Conservation (phyloP, 495 filamentous ascomycete species). For the Extremus antarcticus region DNA sequence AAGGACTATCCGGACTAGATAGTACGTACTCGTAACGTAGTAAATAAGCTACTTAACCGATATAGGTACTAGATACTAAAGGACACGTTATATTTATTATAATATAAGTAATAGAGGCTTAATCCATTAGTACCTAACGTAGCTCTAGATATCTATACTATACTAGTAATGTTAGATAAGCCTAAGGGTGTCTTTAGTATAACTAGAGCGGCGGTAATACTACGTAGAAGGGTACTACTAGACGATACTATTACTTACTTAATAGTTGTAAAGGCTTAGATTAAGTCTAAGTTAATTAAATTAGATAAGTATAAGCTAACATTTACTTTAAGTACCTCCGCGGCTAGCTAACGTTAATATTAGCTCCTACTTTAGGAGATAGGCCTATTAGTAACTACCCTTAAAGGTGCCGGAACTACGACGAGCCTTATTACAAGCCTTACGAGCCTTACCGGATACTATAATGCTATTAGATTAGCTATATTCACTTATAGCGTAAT, state of each 20-base stretch:
- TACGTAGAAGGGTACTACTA: not conserved
- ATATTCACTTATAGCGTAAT: no score
- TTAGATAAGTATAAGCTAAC: not conserved
- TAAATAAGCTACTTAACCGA: not conserved
- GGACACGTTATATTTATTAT: not conserved
- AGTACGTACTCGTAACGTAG: not conserved
- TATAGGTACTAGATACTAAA: not conserved
- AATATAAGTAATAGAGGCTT: not conserved
- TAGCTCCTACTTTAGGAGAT: no score
- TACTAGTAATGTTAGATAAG: not conserved
- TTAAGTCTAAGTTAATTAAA: not conserved
- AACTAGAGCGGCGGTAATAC: no score
- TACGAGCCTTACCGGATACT: no score
- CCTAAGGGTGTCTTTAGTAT: not conserved
- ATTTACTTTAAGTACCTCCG: no score
- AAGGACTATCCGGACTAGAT: no score
- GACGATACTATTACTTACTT: not conserved
- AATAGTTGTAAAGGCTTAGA: not conserved
- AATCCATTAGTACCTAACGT: not conserved
- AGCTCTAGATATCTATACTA: not conserved
- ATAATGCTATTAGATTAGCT: no score
- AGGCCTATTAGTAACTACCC: no score
- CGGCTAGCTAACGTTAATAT: no score
- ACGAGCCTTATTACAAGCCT: no score
- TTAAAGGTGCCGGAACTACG: no score